phyloP scores from a whole-genome alignment of 2,329 filamentous ascomycete genomes.

The Talaromyces pinophilus region DNA sequence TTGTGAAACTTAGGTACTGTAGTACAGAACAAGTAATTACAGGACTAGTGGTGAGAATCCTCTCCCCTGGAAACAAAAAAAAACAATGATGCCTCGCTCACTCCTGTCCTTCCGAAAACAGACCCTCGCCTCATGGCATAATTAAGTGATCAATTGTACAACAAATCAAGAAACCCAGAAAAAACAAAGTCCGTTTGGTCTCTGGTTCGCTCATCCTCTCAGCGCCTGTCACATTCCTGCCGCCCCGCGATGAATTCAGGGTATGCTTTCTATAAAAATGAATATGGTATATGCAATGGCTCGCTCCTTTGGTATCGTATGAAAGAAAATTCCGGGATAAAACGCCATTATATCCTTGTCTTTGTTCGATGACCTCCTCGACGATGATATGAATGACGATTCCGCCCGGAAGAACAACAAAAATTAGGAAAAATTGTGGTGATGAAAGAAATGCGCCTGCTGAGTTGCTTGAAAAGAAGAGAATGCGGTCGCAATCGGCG shows the following conservation, averaged over 20 bases:
- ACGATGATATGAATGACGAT: neutral
- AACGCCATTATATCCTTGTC: constrained; percentile 3
- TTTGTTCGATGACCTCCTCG: neutral
- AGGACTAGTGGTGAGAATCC: neutral
- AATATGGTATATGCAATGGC: neutral
- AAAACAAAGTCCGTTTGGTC: neutral
- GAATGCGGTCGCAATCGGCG: neutral
- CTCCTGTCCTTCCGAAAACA: neutral
- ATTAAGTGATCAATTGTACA: neutral
- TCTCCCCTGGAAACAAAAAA: neutral
- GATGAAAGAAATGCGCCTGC: neutral
- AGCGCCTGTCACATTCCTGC: constrained; percentile 1
- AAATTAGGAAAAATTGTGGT: neutral
- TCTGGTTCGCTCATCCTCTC: neutral
- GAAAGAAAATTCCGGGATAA: neutral
- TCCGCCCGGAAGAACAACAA: neutral
- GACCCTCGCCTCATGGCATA: neutral
- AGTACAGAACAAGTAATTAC: constrained; percentile 4
- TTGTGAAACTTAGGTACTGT: neutral
- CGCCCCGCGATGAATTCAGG: neutral
- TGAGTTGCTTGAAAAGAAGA: neutral
- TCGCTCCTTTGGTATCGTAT: constrained; percentile 1
- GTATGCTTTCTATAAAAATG: neutral
- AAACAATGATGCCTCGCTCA: neutral
- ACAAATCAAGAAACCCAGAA: neutral